Evolutionary conservation across 2,329 filamentous ascomycete genomes (phyloP).

Genomic region (Sordariomycetes sp.): DNA sequence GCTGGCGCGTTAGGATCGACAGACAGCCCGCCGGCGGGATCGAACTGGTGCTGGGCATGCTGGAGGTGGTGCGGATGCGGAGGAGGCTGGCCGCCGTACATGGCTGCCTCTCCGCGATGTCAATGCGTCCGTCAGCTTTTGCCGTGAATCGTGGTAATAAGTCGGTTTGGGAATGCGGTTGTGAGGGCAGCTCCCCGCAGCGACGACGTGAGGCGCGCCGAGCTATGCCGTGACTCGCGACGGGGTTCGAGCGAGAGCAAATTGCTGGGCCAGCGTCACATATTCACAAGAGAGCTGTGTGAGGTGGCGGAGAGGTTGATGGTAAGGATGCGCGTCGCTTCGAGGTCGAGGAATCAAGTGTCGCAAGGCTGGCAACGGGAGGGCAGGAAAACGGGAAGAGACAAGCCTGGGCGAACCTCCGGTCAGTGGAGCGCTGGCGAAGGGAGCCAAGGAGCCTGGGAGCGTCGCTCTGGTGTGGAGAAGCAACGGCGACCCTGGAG

Average conservation of each 20-base stretch:
- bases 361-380: too few relatives aligned
- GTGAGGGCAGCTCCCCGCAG: not conserved
- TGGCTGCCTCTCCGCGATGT: conserved; percentile 4
- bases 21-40: not conserved
- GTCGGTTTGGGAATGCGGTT: not conserved
- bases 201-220: too few relatives aligned
- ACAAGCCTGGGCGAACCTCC: not conserved
- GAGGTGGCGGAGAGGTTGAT: too few relatives aligned
- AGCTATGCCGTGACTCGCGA: too few relatives aligned
- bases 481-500: not conserved
- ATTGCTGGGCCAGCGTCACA: too few relatives aligned
- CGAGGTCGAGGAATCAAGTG: too few relatives aligned
- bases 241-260: too few relatives aligned
- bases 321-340: too few relatives aligned
- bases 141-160: not conserved
- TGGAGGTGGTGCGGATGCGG: conserved; percentile 3
- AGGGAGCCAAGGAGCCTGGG: not conserved
- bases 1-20: conserved; percentile 1
- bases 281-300: too few relatives aligned
- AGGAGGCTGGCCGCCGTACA: conserved; percentile 5
- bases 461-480: not conserved
- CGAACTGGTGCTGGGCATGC: conserved; percentile 2
- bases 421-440: not conserved
- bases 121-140: not conserved
- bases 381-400: not conserved